A percentile compares a stretch with the other conserved stretches of the same genome.
phyloP scores from a whole-genome alignment of 139 green algal species.

The Pleodorina starrii region DNA sequence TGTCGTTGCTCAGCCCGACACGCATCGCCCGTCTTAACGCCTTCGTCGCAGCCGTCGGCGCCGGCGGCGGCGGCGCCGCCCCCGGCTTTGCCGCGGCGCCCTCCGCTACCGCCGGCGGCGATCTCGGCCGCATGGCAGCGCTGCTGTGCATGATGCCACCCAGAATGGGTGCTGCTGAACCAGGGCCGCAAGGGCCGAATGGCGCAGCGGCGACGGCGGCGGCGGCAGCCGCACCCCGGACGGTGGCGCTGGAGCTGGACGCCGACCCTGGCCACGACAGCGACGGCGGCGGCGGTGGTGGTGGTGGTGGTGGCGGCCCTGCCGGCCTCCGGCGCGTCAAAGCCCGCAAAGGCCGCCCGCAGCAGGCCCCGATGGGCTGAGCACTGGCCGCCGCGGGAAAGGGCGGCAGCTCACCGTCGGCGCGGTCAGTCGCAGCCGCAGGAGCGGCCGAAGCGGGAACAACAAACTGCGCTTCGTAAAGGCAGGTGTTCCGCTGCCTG shows the following conservation, averaged over 20 bases:
- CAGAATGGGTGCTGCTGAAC: not conserved
- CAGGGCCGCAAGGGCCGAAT: not conserved
- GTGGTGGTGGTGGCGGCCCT: too few relatives aligned
- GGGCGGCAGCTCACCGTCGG: too few relatives aligned
- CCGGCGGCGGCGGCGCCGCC: too few relatives aligned
- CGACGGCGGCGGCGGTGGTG: too few relatives aligned
- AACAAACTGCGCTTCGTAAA: too few relatives aligned
- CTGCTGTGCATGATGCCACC: too few relatives aligned
- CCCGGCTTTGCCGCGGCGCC: not conserved
- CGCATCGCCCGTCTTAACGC: not conserved
- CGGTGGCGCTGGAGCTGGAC: not conserved
- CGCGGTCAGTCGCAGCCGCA: too few relatives aligned
- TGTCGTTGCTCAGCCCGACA: constrained; percentile 20
- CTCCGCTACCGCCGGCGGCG: not conserved
- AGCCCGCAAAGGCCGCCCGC: constrained; percentile 27
- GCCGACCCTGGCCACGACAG: not conserved
- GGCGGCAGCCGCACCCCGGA: not conserved
- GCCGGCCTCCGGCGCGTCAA: constrained; percentile 1
- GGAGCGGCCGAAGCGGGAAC: too few relatives aligned
- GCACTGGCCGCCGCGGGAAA: too few relatives aligned
- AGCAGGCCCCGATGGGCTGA: constrained; percentile 20
- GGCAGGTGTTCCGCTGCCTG: too few relatives aligned
- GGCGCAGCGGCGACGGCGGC: not conserved
- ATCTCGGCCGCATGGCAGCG: not conserved
- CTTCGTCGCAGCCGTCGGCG: too few relatives aligned